Base-by-base conservation (phyloP, 345 rosid species). In the Pistacia atlantica region DNA sequence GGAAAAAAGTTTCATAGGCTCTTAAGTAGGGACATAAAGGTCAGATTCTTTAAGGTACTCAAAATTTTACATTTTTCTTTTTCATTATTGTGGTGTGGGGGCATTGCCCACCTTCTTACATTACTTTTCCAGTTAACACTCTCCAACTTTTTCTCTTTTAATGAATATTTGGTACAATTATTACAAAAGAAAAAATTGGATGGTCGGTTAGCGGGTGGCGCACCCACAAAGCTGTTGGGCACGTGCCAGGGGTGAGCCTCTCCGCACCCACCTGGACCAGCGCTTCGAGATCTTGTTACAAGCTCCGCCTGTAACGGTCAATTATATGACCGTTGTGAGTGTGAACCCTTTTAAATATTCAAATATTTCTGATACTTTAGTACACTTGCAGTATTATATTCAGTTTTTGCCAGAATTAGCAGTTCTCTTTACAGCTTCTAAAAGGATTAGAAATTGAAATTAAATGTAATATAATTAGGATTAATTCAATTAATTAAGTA, bases 271-370 rank as follows among this genome's bases (percentile, higher is more conserved):
- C 51, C 51, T 59, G 83, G 75, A 51, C 33, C 63, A 42, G 77
- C 69, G 76, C 72, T 42, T 16, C 54, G 11, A 38, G 38, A 69
- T 72, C 81, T 69, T 20, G 54, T 28, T 61, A 37, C 80, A 74
- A 57, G 38, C 48, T 55, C 71, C 83, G 67, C 1, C 76, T 4
- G 78, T 56, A 84, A 87, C 89, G 89, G 87, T 87, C 83, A 61
- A 11, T 74, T 42, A 67, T 82, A 73, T 80, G 83, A 87, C 87
- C 89, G 87, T 84, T 84, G 78, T 37, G 35, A 13, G 69, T 11
- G 38, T 25, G 38, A 11, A 25, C 14, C 22, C 31, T 9, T 60
- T 75, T 38, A 74, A 77, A 80, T 80, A 80, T 82, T 80, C 16
- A 75, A 67, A 70, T 18, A 20, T 49, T 10, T 66, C 68, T 37